Evolutionary conservation across 1,284 basidiomycete genomes (phyloP), one percentile per base, ranked within the genome.

Genomic region (Clitocybe nebularis): DNA sequence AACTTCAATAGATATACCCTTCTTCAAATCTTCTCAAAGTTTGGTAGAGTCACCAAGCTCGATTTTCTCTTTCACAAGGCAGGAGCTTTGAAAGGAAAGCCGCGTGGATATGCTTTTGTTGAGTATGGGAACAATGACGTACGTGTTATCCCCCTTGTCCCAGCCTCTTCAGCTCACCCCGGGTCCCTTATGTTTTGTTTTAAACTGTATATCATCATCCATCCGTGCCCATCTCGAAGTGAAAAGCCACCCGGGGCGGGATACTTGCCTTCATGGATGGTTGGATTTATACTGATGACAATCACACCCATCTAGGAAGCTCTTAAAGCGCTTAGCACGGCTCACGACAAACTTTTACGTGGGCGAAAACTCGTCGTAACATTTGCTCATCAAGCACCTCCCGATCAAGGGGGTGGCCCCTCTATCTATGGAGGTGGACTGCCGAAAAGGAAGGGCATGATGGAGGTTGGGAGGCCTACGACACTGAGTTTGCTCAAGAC

Each of bases 31-130:
- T 97, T 97, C 64, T 78, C 83, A 32, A 93, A 89, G 64, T 93
- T 84, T 58, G 95, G 95, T 48, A 93, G 89, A 63, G 78, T 98
- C 47, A 78, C 89, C 28, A 92, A 93, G 55, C 78, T 97, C 45
- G 95, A 99, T 63, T 95, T 86, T 61, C 75, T 98, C 54, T 96
- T 95, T 59, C 94, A 99, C 75, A 97, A 95, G 68, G 72, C 83
- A 0, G 95, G 95, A 0, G 75, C 84, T 3, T 67, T 84, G 55
- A 92, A 86, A 62, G 95, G 95, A 9, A 95, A 92, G 61, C 93
- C 95, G 1, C 73, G 93, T 13, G 95, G 95, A 2, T 99, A 94
- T 62, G 94, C 93, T 0, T 99, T 98, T 54, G 69, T 99, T 23
- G 92, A 97, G 66, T 97, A 84, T 58, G 73, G 74, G 21, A 75